A percentile compares a stretch with the other conserved stretches of the same genome.
Evolutionary conservation across 2,329 filamentous ascomycete genomes (phyloP).

Genomic region (Tetracladium maxilliforme): DNA sequence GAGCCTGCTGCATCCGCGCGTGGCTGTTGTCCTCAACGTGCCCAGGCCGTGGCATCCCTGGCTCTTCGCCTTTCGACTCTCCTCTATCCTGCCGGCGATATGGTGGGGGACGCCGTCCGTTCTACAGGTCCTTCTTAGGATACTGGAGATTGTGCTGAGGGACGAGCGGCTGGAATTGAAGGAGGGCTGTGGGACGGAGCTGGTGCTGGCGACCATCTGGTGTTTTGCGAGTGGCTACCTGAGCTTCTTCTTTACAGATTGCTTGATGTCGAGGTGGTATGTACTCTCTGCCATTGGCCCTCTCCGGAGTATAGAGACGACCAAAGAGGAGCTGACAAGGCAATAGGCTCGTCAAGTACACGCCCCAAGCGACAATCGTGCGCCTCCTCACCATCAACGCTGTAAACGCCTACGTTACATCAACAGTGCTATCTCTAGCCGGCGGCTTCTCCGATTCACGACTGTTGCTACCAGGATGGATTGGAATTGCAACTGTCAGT

Average conservation of each 20-base stretch:
- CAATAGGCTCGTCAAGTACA: slow-evolving; percentile 67
- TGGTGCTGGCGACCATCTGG: slow-evolving; percentile 60
- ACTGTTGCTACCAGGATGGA: slow-evolving; percentile 63
- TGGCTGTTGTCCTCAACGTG: slow-evolving; percentile 65
- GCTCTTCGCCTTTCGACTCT: slow-evolving; percentile 57
- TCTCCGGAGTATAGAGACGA: background rate
- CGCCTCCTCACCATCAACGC: slow-evolving; percentile 63
- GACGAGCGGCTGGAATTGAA: slow-evolving; percentile 21
- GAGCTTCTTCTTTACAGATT: slow-evolving; percentile 73
- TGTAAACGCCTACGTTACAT: slow-evolving; percentile 62
- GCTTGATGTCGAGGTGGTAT: slow-evolving; percentile 70
- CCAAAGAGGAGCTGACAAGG: slow-evolving; percentile 4
- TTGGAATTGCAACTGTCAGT: slow-evolving; percentile 58
- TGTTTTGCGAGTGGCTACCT: slow-evolving; percentile 65
- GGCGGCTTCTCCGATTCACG: slow-evolving; percentile 57
- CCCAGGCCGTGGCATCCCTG: slow-evolving; percentile 61
- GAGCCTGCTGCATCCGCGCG: slow-evolving; percentile 54
- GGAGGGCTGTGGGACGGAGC: slow-evolving; percentile 39
- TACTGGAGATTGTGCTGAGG: slow-evolving; percentile 42
- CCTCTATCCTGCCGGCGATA: slow-evolving; percentile 52
- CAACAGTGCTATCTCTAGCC: slow-evolving; percentile 54
- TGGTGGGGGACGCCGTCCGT: slow-evolving; percentile 59
- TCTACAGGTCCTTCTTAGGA: too few species aligned
- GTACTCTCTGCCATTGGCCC: slow-evolving; percentile 11
- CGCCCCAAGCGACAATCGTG: slow-evolving; percentile 65